Percentiles rank a stretch among this genome's conserved stretches.
phyloP scores from a whole-genome alignment of 2,329 filamentous ascomycete species.

The Neurospora crassa region DNA sequence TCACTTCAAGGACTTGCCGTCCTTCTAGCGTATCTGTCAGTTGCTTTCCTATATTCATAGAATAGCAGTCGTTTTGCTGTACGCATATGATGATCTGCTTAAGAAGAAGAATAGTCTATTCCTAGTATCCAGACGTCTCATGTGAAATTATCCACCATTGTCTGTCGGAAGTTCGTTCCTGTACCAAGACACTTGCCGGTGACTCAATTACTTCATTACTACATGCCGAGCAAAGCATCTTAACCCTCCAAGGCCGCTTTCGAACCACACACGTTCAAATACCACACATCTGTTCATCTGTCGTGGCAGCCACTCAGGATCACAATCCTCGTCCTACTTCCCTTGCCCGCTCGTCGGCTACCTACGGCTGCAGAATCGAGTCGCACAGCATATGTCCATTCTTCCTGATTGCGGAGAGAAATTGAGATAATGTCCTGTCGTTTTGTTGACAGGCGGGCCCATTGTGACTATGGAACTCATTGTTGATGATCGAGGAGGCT shows the following conservation, averaged over 20 bases:
- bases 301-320: conserved; percentile 1
- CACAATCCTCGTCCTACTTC: neutral
- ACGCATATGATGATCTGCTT: neutral
- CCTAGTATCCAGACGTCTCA: neutral
- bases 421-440: neutral
- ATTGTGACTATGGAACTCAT: neutral
- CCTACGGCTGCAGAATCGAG: conserved; percentile 8
- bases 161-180: too few relatives aligned
- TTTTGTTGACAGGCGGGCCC: neutral
- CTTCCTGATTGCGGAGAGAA: neutral
- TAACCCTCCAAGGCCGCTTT: neutral
- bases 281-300: neutral
- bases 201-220: too few relatives aligned
- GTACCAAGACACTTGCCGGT: too few relatives aligned
- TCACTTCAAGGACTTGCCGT: neutral
- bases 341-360: conserved; percentile 6
- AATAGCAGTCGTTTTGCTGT: neutral
- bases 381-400: conserved; percentile 10
- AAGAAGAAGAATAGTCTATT: neutral
- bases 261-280: neutral
- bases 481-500: neutral
- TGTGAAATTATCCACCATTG: neutral
- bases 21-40: neutral
- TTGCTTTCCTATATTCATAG: neutral
- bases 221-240: too few relatives aligned